Evolutionary conservation across 1,139 yeast species (phyloP).

Genomic region (Magnusiomyces tetraspermus): DNA sequence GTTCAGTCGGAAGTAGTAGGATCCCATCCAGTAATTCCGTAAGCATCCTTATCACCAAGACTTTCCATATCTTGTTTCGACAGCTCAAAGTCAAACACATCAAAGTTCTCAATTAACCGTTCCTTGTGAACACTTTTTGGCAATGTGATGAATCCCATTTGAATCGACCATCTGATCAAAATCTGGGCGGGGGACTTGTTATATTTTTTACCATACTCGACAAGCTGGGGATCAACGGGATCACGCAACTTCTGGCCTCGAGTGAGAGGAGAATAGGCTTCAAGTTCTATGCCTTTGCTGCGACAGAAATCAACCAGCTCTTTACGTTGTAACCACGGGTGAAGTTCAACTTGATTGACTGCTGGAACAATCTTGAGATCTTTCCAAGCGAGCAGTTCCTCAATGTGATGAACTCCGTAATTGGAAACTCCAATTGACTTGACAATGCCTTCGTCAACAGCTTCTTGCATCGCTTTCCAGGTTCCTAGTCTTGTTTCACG

Average conservation of each 20-base stretch:
- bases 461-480: slow-evolving; percentile 33
- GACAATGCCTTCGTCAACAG: slow-evolving; percentile 38
- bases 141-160: slow-evolving; percentile 55
- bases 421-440: slow-evolving; percentile 73
- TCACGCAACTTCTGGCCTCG: slow-evolving; percentile 34
- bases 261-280: slow-evolving; percentile 67
- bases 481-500: slow-evolving; percentile 4
- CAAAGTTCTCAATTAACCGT: slow-evolving; percentile 47
- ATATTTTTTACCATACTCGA: slow-evolving; percentile 45
- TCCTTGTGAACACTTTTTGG: slow-evolving; percentile 57
- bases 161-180: slow-evolving; percentile 59
- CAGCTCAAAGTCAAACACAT: slow-evolving; percentile 43
- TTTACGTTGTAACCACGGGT: slow-evolving; percentile 63
- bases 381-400: slow-evolving; percentile 43
- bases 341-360: slow-evolving; percentile 66
- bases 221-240: slow-evolving; percentile 40
- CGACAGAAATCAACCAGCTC: slow-evolving; percentile 49
- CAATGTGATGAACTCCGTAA: slow-evolving; percentile 46
- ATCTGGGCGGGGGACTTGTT: slow-evolving; percentile 50
- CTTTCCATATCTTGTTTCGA: slow-evolving; percentile 30
- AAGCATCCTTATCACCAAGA: slow-evolving; percentile 29
- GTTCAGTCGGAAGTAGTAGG: slow-evolving; percentile 10
- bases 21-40: slow-evolving; percentile 16
- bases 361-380: slow-evolving; percentile 51
- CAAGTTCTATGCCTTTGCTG: slow-evolving; percentile 45